A percentile compares a stretch with the other conserved stretches of the same genome.
Evolutionary conservation across 495 filamentous ascomycete genomes (phyloP).

Genomic region (Thozetella sp.): DNA sequence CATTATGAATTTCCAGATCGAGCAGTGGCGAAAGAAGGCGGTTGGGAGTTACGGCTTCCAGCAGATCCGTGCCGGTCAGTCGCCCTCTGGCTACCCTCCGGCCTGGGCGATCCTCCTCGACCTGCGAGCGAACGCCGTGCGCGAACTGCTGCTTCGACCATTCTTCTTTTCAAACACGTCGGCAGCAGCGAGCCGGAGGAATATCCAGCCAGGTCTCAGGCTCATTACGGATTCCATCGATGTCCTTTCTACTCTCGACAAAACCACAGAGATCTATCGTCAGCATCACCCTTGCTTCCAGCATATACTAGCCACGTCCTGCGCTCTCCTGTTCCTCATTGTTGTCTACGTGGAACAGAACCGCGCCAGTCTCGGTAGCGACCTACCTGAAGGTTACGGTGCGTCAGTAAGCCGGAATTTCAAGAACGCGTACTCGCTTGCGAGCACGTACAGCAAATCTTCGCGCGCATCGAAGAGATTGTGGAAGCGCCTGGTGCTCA

Average conservation of each 20-base stretch:
- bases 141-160: neutral
- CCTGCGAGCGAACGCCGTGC: neutral
- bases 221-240: neutral
- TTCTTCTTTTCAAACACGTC: neutral
- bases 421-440: neutral
- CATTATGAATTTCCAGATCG: slow-evolving; percentile 3
- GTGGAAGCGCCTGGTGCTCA: neutral
- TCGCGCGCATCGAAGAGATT: neutral
- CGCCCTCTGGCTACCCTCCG: neutral
- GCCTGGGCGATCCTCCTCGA: neutral
- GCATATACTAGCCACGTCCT: neutral
- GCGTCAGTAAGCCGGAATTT: neutral
- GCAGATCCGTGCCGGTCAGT: neutral
- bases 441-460: neutral
- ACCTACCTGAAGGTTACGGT: neutral
- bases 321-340: neutral
- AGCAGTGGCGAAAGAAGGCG: neutral
- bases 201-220: neutral
- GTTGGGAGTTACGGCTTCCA: neutral
- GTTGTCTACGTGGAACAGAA: neutral
- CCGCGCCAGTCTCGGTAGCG: neutral
- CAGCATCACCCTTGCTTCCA: neutral
- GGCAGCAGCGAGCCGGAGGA: neutral
- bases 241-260: neutral
- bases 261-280: neutral